A percentile compares a stretch with the other conserved stretches of the same genome.
Conservation (phyloP, 495 filamentous ascomycete species). For the Amphirosellinia nigrospora region DNA sequence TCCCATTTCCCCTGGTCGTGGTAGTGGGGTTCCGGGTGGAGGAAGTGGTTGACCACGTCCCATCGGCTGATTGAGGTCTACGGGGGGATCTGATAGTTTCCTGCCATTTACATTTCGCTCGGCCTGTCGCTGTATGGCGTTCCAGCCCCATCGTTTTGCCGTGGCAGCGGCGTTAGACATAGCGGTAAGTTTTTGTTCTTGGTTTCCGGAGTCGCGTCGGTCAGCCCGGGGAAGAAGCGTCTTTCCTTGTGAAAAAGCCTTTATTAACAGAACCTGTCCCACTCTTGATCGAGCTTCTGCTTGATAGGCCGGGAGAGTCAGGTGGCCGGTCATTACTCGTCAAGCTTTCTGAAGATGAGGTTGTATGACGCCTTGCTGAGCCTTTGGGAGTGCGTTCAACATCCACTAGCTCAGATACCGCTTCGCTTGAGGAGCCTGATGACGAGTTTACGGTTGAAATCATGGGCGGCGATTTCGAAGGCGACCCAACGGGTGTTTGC, state of each 20-base stretch:
- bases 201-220: slow-evolving; percentile 34
- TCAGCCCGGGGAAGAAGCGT: slow-evolving; percentile 36
- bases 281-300: slow-evolving; percentile 44
- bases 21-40: slow-evolving; percentile 71
- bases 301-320: slow-evolving; percentile 43
- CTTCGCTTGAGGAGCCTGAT: slow-evolving; percentile 46
- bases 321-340: slow-evolving; percentile 32
- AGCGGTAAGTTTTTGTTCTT: slow-evolving; percentile 58
- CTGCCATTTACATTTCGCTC: slow-evolving; percentile 40
- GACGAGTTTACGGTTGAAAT: slow-evolving; percentile 41
- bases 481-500: slow-evolving; percentile 59
- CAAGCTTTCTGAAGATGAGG: slow-evolving; percentile 44
- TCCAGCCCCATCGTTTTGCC: slow-evolving; percentile 85
- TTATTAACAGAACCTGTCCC: slow-evolving; percentile 44
- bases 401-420: slow-evolving; percentile 26
- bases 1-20: slow-evolving; percentile 60
- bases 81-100: slow-evolving; percentile 35
- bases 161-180: slow-evolving; percentile 76
- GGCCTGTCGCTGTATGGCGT: slow-evolving; percentile 66
- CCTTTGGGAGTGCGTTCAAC: slow-evolving; percentile 27
- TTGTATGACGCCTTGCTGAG: slow-evolving; percentile 50
- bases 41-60: slow-evolving; percentile 77
- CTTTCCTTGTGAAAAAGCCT: slow-evolving; percentile 49
- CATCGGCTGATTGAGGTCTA: slow-evolving; percentile 70
- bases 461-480: slow-evolving; percentile 46